These are phyloP conservation scores for Litsea cubeba DNA, from an alignment of 164 flowering plant species.

Conservation along the genomic window DNA sequence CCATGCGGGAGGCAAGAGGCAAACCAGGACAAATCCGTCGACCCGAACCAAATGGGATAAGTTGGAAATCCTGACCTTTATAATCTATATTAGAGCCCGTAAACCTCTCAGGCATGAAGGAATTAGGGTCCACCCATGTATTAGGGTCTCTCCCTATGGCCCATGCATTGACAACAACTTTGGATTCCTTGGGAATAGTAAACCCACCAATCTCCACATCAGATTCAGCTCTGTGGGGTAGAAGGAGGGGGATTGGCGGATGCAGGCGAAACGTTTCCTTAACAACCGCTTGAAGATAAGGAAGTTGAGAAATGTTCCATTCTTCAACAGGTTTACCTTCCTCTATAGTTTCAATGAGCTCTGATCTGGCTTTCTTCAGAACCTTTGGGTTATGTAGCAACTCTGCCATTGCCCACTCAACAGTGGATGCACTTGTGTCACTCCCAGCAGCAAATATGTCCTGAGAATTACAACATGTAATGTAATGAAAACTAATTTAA, in stretches of 20 bases:
- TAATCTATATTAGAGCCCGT: constrained; percentile 13
- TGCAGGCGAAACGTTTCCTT: not conserved
- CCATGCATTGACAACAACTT: constrained; percentile 34
- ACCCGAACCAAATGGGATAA: constrained; percentile 30
- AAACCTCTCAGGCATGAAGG: constrained; percentile 33
- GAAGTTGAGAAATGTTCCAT: constrained; percentile 12
- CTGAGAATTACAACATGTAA: too few species aligned
- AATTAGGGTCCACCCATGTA: constrained; percentile 22
- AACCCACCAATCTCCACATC: constrained; percentile 28
- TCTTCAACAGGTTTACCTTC: constrained; percentile 3
- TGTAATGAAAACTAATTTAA: too few species aligned
- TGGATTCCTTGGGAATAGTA: constrained; percentile 26
- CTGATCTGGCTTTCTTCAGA: too few species aligned
- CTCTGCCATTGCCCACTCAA: too few species aligned
- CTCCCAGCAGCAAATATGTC: too few species aligned
- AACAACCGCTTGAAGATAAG: not conserved
- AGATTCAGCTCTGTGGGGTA: constrained; percentile 17
- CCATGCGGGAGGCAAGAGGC: constrained; percentile 20
- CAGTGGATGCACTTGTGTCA: too few species aligned
- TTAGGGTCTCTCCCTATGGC: constrained; percentile 31
- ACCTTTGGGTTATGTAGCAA: too few species aligned
- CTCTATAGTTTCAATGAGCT: too few species aligned
- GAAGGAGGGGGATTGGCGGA: constrained; percentile 10
- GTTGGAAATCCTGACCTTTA: constrained; percentile 23
- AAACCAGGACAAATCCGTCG: constrained; percentile 29